These are phyloP conservation scores for Astragalus membranaceus DNA, from an alignment of 306 rosid species.

Conservation along the genomic window DNA sequence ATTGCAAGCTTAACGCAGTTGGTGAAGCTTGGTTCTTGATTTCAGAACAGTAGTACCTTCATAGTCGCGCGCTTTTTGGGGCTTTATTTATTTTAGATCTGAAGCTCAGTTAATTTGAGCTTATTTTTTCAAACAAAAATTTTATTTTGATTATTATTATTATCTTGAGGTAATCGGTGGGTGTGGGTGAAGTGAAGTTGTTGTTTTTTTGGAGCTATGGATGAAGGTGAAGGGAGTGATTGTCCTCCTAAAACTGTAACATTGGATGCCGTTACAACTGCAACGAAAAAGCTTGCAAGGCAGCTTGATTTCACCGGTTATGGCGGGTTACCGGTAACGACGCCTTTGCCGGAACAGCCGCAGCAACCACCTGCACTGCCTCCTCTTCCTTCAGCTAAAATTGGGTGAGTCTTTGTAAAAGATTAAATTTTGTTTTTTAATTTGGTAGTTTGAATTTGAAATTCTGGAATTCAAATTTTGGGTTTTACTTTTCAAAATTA, in stretches of 20 bases:
- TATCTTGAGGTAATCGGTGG: slow-evolving; percentile 25
- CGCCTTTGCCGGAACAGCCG: slow-evolving; percentile 29
- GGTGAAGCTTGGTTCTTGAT: slow-evolving; percentile 27
- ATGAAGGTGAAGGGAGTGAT: slow-evolving; percentile 71
- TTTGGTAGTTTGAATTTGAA: background rate
- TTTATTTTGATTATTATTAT: background rate
- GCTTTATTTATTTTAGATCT: slow-evolving; percentile 40
- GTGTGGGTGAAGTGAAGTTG: slow-evolving; percentile 11
- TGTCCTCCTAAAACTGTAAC: slow-evolving; percentile 44
- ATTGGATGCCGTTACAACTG: slow-evolving; percentile 30
- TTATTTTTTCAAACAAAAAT: background rate
- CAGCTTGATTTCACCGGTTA: too few relatives aligned
- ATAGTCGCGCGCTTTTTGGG: background rate
- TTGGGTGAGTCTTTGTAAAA: slow-evolving; percentile 44
- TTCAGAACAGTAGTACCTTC: slow-evolving; percentile 38
- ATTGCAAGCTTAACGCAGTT: slow-evolving; percentile 21
- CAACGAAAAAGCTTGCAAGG: too few relatives aligned
- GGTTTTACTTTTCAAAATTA: background rate
- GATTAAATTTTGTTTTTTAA: too few relatives aligned
- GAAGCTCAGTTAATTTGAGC: slow-evolving; percentile 40
- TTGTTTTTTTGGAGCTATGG: slow-evolving; percentile 35
- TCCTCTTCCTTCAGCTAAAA: slow-evolving; percentile 43
- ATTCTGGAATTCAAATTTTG: background rate
- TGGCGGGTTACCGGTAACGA: too few relatives aligned
- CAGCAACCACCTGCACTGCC: background rate